Conservation (phyloP, 1,284 basidiomycete species). For the Tilletia indica region DNA sequence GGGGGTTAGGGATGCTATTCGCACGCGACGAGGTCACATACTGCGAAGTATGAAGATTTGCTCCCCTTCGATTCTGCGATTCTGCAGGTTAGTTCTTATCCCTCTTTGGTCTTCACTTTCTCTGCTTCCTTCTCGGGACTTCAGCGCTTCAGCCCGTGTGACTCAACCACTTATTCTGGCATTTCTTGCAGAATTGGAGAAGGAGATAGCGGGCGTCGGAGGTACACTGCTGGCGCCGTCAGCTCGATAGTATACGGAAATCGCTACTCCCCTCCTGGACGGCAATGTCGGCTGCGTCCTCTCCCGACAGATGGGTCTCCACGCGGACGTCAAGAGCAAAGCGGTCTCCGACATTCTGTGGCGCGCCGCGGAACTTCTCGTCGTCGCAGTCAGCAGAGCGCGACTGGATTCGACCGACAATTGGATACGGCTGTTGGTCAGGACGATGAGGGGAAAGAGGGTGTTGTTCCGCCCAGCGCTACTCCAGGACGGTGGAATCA, state of each 20-base stretch:
- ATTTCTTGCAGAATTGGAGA: conserved; percentile 66
- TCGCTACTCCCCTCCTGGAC: conserved; percentile 47
- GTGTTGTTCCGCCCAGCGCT: conserved; percentile 1
- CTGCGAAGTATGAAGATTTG: conserved; percentile 59
- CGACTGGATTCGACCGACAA: neutral
- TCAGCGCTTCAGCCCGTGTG: no score
- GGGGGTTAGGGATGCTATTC: conserved; percentile 53
- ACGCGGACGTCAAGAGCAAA: conserved; percentile 46
- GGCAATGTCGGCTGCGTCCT: conserved; percentile 51
- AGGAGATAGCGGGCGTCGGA: conserved; percentile 82
- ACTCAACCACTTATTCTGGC: conserved; percentile 33
- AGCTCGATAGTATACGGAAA: conserved; percentile 49
- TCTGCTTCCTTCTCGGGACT: neutral
- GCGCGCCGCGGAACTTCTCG: conserved; percentile 40
- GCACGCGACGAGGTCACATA: conserved; percentile 49
- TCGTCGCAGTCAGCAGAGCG: conserved; percentile 18
- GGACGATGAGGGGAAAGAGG: neutral
- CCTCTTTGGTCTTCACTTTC: neutral
- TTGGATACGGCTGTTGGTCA: no score
- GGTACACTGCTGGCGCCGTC: conserved; percentile 68
- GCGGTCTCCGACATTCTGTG: conserved; percentile 45
- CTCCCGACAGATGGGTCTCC: conserved; percentile 44
- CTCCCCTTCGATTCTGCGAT: conserved; percentile 67
- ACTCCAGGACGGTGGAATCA: conserved; percentile 52
- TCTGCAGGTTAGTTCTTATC: neutral